Conservation (phyloP, 441 rosid species). For the Pelargonium citronellum region DNA sequence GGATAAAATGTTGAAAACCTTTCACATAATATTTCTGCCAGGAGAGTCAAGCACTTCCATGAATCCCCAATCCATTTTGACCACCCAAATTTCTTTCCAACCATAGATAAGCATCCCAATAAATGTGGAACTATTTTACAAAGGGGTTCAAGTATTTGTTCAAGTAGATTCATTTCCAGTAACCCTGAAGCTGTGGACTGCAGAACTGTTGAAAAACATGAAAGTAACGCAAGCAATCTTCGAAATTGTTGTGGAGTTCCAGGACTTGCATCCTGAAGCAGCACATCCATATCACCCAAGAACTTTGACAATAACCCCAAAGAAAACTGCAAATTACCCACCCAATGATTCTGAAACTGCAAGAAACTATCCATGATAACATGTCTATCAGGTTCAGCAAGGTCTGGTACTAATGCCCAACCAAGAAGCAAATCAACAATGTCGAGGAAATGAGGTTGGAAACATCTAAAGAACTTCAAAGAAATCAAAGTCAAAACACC, state of each 20-base stretch:
- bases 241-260: conserved; percentile 78
- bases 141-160: conserved; percentile 71
- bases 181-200: conserved; percentile 94
- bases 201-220: conserved; percentile 84
- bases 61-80: conserved; percentile 79
- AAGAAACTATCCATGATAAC: conserved; percentile 83
- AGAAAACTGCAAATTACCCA: conserved; percentile 80
- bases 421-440: conserved; percentile 94
- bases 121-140: conserved; percentile 76
- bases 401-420: conserved; percentile 90
- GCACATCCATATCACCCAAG: conserved; percentile 81
- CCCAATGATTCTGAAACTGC: conserved; percentile 98
- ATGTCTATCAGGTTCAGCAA: conserved; percentile 64
- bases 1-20: conserved; percentile 66
- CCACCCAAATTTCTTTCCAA: conserved; percentile 93
- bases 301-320: conserved; percentile 75
- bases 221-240: conserved; percentile 84
- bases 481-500: conserved; percentile 69
- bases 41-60: conserved; percentile 90
- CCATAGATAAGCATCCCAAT: conserved; percentile 64
- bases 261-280: conserved; percentile 73
- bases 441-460: conserved; percentile 93
- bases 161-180: conserved; percentile 80
- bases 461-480: conserved; percentile 61
- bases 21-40: conserved; percentile 91